Evolutionary conservation across 2,329 filamentous ascomycete species (phyloP), one percentile per base, ranked within the genome.

Genomic region (Beauveria sp.): DNA sequence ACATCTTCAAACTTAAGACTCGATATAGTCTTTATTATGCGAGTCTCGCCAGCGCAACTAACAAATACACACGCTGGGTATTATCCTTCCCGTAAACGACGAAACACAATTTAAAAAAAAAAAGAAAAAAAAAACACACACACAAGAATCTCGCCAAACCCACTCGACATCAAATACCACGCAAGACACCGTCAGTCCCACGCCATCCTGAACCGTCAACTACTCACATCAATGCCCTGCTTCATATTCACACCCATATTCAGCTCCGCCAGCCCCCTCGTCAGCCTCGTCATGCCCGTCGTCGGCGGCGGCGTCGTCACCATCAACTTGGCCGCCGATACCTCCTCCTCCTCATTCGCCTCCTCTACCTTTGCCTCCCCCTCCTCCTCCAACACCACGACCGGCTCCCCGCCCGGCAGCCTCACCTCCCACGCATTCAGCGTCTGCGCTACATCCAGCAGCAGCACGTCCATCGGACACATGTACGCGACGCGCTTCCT

Each of bases 401-500:
- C 67, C 0, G 75, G 69, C 47, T 79, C 74, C 0, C 81, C 84
- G 0, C 86, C 87, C 0, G 91, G 91, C 0, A 96, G 80, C 5
- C 82, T 79, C n/a, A 96, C 84, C 28, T 85, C 82, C 1, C 75
- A 75, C 0, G 91, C 91, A 24, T 86, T 84, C 0, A 97, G 78
- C 0, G 88, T 92, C 64, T 89, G 84, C 30, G 86, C 88, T 61
- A 98, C 96, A 69, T 98, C 93, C 30, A 88, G 84, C 12, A 98
- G 80, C 14, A 96, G 77, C 2, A 97, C 82, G 62, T 97, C 90
- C 93, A 98, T 98, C 0, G 93, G 93, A 64, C 91, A 95, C 64
- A 98, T 95, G 72, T 96, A 98, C 0, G 92, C 92, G 5, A 91
- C 87, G 47, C 85, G 85, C 70, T 90, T 93, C 64, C 87, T 85